These are phyloP conservation scores for Leccinellum rugosiceps DNA, from an alignment of 768 basidiomycete genomes.

Conservation along the genomic window DNA sequence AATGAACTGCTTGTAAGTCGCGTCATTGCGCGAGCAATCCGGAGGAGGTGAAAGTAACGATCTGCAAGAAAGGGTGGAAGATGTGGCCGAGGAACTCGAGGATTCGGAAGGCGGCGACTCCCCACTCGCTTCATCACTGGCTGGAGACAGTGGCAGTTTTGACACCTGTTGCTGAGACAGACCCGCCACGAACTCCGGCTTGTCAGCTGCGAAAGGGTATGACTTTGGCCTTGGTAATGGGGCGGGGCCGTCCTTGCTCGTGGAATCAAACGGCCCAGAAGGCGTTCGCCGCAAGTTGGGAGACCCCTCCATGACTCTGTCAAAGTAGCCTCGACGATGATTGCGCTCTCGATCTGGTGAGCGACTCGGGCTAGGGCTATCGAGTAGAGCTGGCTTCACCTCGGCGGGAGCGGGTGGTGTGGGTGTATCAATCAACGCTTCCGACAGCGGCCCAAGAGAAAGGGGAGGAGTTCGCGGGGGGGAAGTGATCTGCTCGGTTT, in stretches of 20 bases:
- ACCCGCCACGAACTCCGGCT: conserved; percentile 7
- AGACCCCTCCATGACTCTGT: conserved; percentile 33
- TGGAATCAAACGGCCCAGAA: conserved; percentile 36
- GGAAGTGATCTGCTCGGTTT: not conserved
- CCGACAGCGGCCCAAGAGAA: conserved; percentile 26
- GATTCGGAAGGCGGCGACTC: conserved; percentile 47
- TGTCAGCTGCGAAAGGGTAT: conserved; percentile 27
- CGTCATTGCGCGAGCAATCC: conserved; percentile 24
- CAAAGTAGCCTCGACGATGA: conserved; percentile 59
- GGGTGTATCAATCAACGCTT: conserved; percentile 9
- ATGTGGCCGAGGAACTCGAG: conserved; percentile 43
- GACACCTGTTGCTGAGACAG: not conserved
- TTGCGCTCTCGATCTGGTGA: conserved; percentile 35
- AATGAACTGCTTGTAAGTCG: conserved; percentile 59
- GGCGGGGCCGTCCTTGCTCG: conserved; percentile 21
- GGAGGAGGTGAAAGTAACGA: conserved; percentile 42
- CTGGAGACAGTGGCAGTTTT: conserved; percentile 13
- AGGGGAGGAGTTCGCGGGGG: conserved; percentile 2
- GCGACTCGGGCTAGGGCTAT: conserved; percentile 11
- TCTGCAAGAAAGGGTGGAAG: conserved; percentile 45
- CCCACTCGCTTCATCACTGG: conserved; percentile 26
- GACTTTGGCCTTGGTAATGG: conserved; percentile 35
- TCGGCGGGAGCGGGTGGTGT: conserved; percentile 8
- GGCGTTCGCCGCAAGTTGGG: conserved; percentile 44
- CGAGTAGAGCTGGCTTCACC: not conserved